A percentile compares a stretch with the other conserved stretches of the same genome.
These are phyloP conservation scores for Geosiphon pyriformis DNA, from an alignment of 192 early-diverging fungal genomes.

Conservation along the genomic window DNA sequence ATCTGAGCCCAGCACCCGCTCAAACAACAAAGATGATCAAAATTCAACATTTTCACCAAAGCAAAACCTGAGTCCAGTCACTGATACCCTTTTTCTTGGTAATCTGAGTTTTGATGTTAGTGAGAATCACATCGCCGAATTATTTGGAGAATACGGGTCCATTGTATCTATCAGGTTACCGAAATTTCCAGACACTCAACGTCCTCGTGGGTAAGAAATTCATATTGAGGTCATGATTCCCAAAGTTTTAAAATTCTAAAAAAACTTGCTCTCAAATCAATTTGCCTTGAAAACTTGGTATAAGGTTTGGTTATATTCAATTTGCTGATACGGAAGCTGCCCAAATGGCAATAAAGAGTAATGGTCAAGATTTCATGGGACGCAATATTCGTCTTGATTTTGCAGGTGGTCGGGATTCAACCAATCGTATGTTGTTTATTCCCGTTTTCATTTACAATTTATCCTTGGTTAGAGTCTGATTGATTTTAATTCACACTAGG, in stretches of 20 bases:
- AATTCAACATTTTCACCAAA: constrained; percentile 30
- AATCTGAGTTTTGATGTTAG: constrained; percentile 65
- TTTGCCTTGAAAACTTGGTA: neutral
- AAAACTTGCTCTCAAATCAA: neutral
- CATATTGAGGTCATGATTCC: constrained; percentile 15
- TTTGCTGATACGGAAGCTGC: constrained; percentile 64
- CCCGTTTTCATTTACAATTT: constrained; percentile 24
- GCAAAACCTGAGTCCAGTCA: constrained; percentile 48
- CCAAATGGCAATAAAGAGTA: constrained; percentile 72
- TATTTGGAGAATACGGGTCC: constrained; percentile 58
- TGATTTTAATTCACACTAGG: constrained; percentile 36
- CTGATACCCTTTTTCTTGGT: constrained; percentile 76
- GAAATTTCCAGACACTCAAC: constrained; percentile 68
- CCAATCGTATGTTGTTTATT: constrained; percentile 30
- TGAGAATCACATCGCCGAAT: constrained; percentile 52
- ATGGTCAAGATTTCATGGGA: constrained; percentile 71
- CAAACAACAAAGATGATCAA: constrained; percentile 33
- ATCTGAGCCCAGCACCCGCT: constrained; percentile 43
- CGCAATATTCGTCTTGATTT: constrained; percentile 87
- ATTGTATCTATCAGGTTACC: constrained; percentile 63
- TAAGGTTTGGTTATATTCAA: constrained; percentile 83
- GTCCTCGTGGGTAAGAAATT: constrained; percentile 53
- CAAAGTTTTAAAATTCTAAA: constrained; percentile 13
- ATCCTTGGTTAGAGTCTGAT: constrained; percentile 37
- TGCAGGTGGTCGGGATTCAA: constrained; percentile 42